Evolutionary conservation across 225 moss, liverwort and hornwort genomes (phyloP).

Genomic region (Polytrichum commune): DNA sequence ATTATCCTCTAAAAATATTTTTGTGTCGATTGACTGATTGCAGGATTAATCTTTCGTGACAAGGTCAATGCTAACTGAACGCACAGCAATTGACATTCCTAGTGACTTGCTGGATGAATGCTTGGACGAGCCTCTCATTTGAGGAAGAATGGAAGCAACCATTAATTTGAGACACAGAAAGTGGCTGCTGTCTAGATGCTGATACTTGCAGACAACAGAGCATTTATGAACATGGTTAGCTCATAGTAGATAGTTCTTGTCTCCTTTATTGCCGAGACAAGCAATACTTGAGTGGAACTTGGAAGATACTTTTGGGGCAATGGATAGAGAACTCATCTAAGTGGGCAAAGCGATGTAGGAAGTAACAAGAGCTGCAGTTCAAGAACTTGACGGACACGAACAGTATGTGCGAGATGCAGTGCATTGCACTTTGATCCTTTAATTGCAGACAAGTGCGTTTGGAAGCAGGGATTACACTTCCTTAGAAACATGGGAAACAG

Average conservation of each 20-base stretch:
- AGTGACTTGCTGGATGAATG: not conserved
- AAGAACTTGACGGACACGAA: not conserved
- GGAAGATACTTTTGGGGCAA: not conserved
- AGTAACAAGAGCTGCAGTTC: not conserved
- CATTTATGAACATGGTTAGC: not conserved
- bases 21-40: too few relatives aligned
- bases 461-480: not conserved
- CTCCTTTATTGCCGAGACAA: not conserved
- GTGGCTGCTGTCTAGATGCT: not conserved
- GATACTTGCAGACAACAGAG: not conserved
- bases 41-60: too few relatives aligned
- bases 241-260: not conserved
- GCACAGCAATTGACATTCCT: too few relatives aligned
- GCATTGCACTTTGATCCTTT: not conserved
- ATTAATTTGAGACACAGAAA: not conserved
- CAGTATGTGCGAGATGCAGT: not conserved
- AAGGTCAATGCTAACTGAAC: too few relatives aligned
- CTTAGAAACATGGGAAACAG: constrained; percentile 36
- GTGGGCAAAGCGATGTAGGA: not conserved
- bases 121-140: not conserved
- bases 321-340: not conserved
- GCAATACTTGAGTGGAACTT: not conserved
- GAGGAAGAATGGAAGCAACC: not conserved
- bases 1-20: too few relatives aligned
- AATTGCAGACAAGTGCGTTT: not conserved